Conservation (phyloP, 2,329 filamentous ascomycete genomes). For the Basipetospora chlamydospora region DNA sequence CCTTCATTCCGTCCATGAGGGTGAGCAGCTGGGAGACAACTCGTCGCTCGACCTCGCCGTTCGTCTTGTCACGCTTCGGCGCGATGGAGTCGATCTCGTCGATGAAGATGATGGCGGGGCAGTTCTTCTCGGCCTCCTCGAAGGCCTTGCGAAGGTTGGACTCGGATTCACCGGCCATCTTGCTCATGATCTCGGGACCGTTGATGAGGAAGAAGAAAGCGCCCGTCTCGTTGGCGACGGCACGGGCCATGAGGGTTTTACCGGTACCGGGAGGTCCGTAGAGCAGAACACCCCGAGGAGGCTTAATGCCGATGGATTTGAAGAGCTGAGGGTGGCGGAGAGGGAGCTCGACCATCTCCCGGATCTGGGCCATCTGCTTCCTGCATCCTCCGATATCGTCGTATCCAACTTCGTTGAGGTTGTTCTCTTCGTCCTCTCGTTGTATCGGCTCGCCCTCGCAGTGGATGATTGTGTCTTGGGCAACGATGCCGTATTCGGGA, state of each 20-base stretch:
- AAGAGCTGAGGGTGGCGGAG: constrained; percentile 95
- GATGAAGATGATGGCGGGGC: constrained; percentile 97
- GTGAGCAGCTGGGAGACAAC: constrained; percentile 95
- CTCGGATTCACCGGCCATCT: constrained; percentile 99
- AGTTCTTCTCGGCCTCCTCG: constrained; percentile 99
- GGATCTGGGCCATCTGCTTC: constrained; percentile 99
- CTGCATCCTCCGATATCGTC: constrained; percentile 98
- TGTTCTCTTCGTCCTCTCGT: constrained; percentile 97
- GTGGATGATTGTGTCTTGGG: constrained; percentile 97
- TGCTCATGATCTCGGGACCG: constrained; percentile 98
- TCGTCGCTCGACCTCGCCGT: constrained; percentile 95
- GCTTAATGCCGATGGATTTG: constrained; percentile 99
- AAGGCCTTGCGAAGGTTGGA: constrained; percentile 98
- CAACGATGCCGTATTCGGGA: constrained; percentile 96
- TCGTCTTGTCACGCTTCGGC: constrained; percentile 99
- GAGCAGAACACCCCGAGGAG: constrained; percentile 91
- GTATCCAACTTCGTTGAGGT: constrained; percentile 97
- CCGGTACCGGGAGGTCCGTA: constrained; percentile 95
- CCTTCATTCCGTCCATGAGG: constrained; percentile 99
- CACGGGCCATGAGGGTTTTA: constrained; percentile 98
- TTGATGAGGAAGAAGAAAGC: constrained; percentile 99
- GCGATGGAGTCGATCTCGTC: constrained; percentile 99
- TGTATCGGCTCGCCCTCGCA: constrained; percentile 92
- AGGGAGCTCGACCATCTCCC: constrained; percentile 94
- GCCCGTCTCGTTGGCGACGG: constrained; percentile 96